Evolutionary conservation across 1,284 basidiomycete genomes (phyloP), one percentile per base, ranked within the genome.

Genomic region (Pterula multifida): DNA sequence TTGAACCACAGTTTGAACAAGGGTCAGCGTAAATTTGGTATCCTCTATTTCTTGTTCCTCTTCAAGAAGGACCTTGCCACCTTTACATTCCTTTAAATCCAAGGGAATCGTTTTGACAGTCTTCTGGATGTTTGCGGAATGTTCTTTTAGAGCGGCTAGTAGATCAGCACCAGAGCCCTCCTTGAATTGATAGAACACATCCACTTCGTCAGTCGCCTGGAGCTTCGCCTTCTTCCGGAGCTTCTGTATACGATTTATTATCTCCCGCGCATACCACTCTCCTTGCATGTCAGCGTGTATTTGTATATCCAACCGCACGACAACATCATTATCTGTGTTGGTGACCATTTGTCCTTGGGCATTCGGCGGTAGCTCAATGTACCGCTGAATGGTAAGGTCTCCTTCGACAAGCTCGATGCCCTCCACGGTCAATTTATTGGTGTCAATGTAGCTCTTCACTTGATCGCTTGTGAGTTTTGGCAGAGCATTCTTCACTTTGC

Each of bases 201-300:
- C 79, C 42, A 98, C 83, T 62, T 96, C 91, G 64, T 99, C 96
- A 11, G 92, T 94, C 23, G 93, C 85, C 65, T 93, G 90, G 56
- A 98, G 71, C 1, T 93, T 92, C 1, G 92, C 93, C 66, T 93
- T 91, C 71, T 99, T 99, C 57, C 96, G 78, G 57, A 98, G 71
- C 63, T 93, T 91, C 72, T 99, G 96, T 47, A 98, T 86, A 49
- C 95, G 86, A 61, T 96, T 96, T 57, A 90, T 87, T 55, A 98
- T 68, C 65, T 96, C 92, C 48, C 96, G 79, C 45, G 91, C 85
- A 35, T 94, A 75, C 68, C 91, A 93, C 68, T 97, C 89, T 52
- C 81, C 75, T 65, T 86, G 81, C 51, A 98, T 77, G 58, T 96
- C 92, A 1, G 87, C 78, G 59, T 96, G 86, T 49, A 88, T 77